Evolutionary conservation across 2,329 filamentous ascomycete genomes (phyloP), one percentile per base, ranked within the genome.

Genomic region (Zymoseptoria passerinii): DNA sequence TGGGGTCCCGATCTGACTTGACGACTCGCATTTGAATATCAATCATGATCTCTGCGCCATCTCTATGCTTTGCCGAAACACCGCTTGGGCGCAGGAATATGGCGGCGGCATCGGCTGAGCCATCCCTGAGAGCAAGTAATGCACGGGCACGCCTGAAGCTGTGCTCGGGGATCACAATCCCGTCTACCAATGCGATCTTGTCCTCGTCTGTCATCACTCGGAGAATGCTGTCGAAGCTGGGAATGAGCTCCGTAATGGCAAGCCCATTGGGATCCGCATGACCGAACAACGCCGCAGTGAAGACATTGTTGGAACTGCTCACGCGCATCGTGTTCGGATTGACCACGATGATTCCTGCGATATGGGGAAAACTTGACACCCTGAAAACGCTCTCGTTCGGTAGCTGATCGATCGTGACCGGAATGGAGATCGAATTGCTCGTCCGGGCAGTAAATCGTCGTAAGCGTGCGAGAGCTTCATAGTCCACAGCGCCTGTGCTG

Each of bases 1-100:
- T 80, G 2, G 79, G 75, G 58, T 78, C 79, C 65, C 85, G 87
- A 66, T 92, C 91, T 71, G 89, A 96, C 75, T 92, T 90, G 16
- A 97, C 92, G 23, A 99, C 91, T 35, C 94, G 85, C 88, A 99
- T 90, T 74, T 99, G 94, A 28, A 96, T 86, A 71, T 99, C 94
- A 40, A 99, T 89, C 74, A 90, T 92, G 63, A 99, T 87, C 61
- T 94, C 89, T 0, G 89, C 88, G 2, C 94, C 92, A 71, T 99
- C 94, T 48, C 92, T 85, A 72, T 99, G 94, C 68, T 83, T 87
- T 0, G 91, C 94, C 4, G 87, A 84, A 48, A 99, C 78, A 10
- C 94, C 94, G 64, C 89, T 88, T 1, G 94, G 91, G 56, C 88
- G 84, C 52, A 95, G 76, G 71, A 97, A 96, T 49, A 88, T 85